Conservation (phyloP, 2,329 filamentous ascomycete species). For the Dothistroma septosporum region DNA sequence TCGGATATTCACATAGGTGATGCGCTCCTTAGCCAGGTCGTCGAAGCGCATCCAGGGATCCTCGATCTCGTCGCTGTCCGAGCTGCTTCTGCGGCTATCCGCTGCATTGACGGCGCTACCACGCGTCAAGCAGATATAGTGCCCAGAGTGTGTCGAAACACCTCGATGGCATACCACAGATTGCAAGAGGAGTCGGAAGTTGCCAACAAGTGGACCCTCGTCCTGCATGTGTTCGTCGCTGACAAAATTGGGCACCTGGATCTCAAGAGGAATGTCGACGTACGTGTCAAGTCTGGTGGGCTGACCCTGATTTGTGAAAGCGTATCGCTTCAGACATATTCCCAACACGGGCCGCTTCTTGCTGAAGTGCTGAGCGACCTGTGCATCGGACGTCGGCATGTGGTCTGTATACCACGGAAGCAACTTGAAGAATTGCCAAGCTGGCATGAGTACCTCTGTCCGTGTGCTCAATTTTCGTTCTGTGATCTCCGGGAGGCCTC, state of each 20-base stretch:
- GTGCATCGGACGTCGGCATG: constrained; percentile 61
- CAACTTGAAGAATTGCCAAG: constrained; percentile 94
- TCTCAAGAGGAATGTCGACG: constrained; percentile 87
- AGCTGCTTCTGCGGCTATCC: constrained; percentile 17
- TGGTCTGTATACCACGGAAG: constrained; percentile 86
- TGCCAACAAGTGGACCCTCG: constrained; percentile 67
- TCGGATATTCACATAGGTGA: constrained; percentile 73
- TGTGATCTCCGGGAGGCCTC: constrained; percentile 15
- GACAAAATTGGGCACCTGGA: constrained; percentile 82
- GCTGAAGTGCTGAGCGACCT: constrained; percentile 85
- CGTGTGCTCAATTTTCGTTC: constrained; percentile 34
- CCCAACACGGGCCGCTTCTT: constrained; percentile 79
- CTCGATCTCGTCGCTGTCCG: constrained; percentile 56
- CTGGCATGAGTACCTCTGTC: constrained; percentile 90
- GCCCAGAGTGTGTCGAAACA: constrained; percentile 77
- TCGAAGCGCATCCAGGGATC: constrained; percentile 89
- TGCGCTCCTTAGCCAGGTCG: constrained; percentile 70
- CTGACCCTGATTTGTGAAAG: constrained; percentile 64
- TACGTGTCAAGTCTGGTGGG: constrained; percentile 72
- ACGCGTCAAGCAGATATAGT: constrained; percentile 83
- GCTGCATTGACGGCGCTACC: constrained; percentile 53
- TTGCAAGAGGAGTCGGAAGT: constrained; percentile 89
- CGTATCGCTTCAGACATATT: constrained; percentile 89
- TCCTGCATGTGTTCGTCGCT: constrained; percentile 68
- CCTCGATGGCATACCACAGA: constrained; percentile 91